Percentiles rank a stretch among this genome's conserved stretches.
Conservation (phyloP, 2,329 filamentous ascomycete genomes). For the Cladobotryum mycophilum region DNA sequence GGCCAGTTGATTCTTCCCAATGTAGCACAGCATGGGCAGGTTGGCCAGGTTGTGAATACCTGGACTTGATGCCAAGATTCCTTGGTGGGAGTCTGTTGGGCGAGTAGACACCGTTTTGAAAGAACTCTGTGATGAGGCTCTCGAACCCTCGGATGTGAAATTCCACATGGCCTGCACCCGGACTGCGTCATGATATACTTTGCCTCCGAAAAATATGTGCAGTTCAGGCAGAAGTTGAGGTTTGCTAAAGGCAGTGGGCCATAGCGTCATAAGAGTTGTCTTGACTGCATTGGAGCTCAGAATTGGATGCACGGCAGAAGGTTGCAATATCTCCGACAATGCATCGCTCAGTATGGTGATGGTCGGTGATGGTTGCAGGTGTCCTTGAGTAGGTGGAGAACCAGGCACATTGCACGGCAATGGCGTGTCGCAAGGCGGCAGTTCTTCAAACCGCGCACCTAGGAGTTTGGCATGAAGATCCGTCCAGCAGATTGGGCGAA, state of each 20-base stretch:
- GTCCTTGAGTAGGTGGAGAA: conserved; percentile 30
- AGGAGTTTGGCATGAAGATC: conserved; percentile 45
- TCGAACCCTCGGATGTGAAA: conserved; percentile 21
- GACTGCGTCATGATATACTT: conserved; percentile 39
- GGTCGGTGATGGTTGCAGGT: conserved; percentile 34
- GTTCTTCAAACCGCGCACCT: conserved; percentile 38
- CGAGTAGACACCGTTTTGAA: conserved; percentile 33
- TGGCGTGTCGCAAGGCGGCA: conserved; percentile 36
- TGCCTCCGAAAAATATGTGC: conserved; percentile 43
- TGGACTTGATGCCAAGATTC: conserved; percentile 18
- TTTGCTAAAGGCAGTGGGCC: conserved; percentile 29
- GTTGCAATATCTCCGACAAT: conserved; percentile 37
- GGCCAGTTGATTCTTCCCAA: conserved; percentile 42
- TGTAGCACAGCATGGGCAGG: conserved; percentile 37
- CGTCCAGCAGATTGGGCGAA: conserved; percentile 51
- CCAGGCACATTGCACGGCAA: conserved; percentile 28
- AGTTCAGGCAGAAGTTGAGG: conserved; percentile 34
- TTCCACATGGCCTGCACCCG: conserved; percentile 47
- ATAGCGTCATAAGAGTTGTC: conserved; percentile 40
- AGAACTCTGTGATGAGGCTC: conserved; percentile 23
- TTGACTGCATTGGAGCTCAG: conserved; percentile 36
- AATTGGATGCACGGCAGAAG: conserved; percentile 26
- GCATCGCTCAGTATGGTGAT: conserved; percentile 38
- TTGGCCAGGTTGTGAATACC: conserved; percentile 17
- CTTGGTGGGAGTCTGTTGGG: conserved; percentile 21